Conservation (phyloP, 495 filamentous ascomycete species). For the Penicillium odoratum region DNA sequence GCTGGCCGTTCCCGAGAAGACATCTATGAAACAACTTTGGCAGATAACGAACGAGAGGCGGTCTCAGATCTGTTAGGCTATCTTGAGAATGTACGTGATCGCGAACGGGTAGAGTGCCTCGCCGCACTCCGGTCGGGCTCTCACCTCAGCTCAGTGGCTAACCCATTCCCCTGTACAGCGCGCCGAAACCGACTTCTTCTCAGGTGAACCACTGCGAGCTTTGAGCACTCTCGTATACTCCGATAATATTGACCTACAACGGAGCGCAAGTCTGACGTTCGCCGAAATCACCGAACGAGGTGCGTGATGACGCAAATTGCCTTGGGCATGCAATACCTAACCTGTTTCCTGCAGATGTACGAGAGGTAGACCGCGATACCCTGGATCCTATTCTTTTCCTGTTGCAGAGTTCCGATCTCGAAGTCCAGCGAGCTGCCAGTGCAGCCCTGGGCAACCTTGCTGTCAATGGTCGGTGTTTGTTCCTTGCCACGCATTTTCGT, state of each 20-base stretch:
- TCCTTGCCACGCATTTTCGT: background rate
- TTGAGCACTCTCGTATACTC: constrained; percentile 96
- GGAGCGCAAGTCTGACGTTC: constrained; percentile 97
- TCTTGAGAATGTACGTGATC: constrained; percentile 82
- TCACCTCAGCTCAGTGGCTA: constrained; percentile 8
- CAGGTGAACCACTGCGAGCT: constrained; percentile 91
- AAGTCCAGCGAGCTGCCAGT: constrained; percentile 95
- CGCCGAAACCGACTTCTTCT: constrained; percentile 96
- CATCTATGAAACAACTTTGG: constrained; percentile 91
- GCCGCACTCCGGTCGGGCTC: background rate
- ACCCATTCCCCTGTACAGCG: constrained; percentile 56
- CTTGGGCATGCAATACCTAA: constrained; percentile 16
- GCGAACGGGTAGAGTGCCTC: background rate
- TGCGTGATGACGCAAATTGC: constrained; percentile 42
- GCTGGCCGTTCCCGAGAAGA: constrained; percentile 87
- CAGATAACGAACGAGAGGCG: constrained; percentile 95
- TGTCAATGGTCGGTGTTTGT: constrained; percentile 72
- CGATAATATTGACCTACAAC: constrained; percentile 96
- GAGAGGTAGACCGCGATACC: constrained; percentile 91
- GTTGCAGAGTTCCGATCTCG: constrained; percentile 90
- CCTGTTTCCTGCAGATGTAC: constrained; percentile 67
- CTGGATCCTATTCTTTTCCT: constrained; percentile 94
- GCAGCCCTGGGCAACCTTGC: constrained; percentile 95
- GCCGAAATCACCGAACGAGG: constrained; percentile 98
- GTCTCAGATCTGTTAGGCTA: constrained; percentile 94